Base-by-base conservation (phyloP, 2,329 filamentous ascomycete genomes). In the Elsinoe perseae region DNA sequence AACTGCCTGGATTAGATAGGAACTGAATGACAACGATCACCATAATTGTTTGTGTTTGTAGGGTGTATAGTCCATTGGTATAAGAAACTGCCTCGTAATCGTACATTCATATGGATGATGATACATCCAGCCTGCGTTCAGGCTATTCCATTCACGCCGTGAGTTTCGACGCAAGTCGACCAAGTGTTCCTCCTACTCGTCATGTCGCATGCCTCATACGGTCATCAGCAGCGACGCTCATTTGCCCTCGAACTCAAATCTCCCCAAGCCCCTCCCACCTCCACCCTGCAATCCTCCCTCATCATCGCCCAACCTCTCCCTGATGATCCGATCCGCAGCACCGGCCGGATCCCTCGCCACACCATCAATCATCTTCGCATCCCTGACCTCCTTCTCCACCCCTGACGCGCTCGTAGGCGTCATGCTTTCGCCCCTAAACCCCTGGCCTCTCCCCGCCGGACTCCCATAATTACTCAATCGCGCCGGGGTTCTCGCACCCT, bases 391-490 rank as follows among this genome's bases (percentile, higher is more conserved):
- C 53, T 34, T 27, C 25, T 44, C 21, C 48, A 34, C 48, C 3
- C 48, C 48, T 20, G 59, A 63, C 60, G 44, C 60, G 55, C 30
- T 56, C 54, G 62, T 69, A 56, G 30, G 68, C 61, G 62, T 69
- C 57, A 60, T 65, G 64, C 50, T 66, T 38, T 65, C 60, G 30
- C 64, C 62, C 52, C 34, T 61, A 50, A 34, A 32, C 32, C 64
- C 65, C 44, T 63, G 58, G 16, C 65, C 65, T 59, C 69, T 67
- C 48, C 68, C 66, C 27, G 56, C 88, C 0, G 89, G 89, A 58
- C 84, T 89, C 57, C 91, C 84, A 4, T 89, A 89, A 69, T 86
- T 89, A 63, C 86, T 88, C 60, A 74, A 70, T 50, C 75, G 64
- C 10, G 75, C 75, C 18, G 76, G 75, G n/a, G 76, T 78, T 57